Percentiles rank a stretch among this genome's conserved stretches.
These are phyloP conservation scores for Mycena epipterygia DNA, from an alignment of 768 basidiomycete genomes.

Conservation along the genomic window DNA sequence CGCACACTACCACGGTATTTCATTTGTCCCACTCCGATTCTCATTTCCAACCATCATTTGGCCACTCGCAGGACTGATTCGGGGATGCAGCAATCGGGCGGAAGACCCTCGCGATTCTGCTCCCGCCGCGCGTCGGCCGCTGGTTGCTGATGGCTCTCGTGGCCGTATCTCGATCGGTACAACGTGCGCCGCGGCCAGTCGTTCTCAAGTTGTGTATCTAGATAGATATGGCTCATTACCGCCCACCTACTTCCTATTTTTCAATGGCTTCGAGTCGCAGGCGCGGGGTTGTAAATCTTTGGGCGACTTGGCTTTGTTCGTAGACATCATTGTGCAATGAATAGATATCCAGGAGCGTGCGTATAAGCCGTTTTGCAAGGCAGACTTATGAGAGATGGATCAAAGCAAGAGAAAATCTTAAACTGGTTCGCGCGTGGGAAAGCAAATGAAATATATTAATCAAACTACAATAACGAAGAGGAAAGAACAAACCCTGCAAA, in stretches of 20 bases:
- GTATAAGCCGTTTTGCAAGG: no score
- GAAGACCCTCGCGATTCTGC: slow-evolving; percentile 37
- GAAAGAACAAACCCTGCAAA: no score
- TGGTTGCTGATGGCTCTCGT: slow-evolving; percentile 37
- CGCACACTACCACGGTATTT: slow-evolving; percentile 52
- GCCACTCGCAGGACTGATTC: slow-evolving; percentile 40
- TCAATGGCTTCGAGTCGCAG: not conserved
- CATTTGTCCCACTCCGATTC: not conserved
- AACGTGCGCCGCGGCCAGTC: slow-evolving; percentile 20
- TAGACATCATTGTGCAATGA: not conserved
- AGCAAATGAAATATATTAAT: no score
- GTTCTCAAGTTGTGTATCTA: not conserved
- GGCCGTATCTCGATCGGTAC: slow-evolving; percentile 34
- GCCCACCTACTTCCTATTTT: slow-evolving; percentile 25
- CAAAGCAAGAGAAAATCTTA: no score
- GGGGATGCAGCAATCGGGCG: slow-evolving; percentile 42
- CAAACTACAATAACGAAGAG: no score
- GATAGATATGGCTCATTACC: slow-evolving; percentile 24
- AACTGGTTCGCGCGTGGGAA: no score
- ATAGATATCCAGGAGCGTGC: no score
- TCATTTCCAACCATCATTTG: slow-evolving; percentile 6
- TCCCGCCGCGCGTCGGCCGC: slow-evolving; percentile 36
- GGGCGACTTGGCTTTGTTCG: not conserved
- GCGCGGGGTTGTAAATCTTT: not conserved
- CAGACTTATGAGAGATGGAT: no score